These are phyloP conservation scores for Platanthera zijinensis DNA, from an alignment of 106 monocot species.

Conservation along the genomic window DNA sequence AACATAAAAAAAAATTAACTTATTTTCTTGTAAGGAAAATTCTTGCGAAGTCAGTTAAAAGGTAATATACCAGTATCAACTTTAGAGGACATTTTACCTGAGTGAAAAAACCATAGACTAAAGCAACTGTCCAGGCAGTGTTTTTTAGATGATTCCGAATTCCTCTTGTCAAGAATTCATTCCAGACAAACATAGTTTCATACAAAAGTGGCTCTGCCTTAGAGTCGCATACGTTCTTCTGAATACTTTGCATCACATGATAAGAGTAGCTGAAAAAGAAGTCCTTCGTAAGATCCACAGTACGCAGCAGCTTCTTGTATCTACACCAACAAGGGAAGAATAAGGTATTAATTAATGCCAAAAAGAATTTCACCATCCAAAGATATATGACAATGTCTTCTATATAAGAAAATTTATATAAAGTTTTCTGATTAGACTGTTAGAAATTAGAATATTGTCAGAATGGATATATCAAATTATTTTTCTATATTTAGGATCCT, in stretches of 20 bases:
- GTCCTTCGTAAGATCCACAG: constrained; percentile 92
- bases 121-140: constrained; percentile 80
- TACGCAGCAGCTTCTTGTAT: constrained; percentile 87
- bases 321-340: constrained; percentile 30
- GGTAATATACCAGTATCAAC: neutral
- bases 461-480: too few species aligned
- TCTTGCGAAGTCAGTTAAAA: neutral
- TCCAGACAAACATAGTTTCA: constrained; percentile 99
- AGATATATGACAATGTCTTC: neutral
- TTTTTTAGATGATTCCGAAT: constrained; percentile 63
- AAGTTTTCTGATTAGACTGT: too few species aligned
- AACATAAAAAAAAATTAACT: neutral
- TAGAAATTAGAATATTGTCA: too few species aligned
- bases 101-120: constrained; percentile 93
- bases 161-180: constrained; percentile 79
- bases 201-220: constrained; percentile 48
- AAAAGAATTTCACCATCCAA: neutral
- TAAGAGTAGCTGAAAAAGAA: constrained; percentile 99
- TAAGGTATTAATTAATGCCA: constrained; percentile 1
- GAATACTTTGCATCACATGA: constrained; percentile 82
- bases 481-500: too few species aligned
- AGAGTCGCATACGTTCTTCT: constrained; percentile 59
- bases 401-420: neutral
- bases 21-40: neutral
- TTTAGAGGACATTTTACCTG: constrained; percentile 42